Evolutionary conservation across 352 stramenopile genomes (phyloP), one percentile per base, ranked within the genome.

Genomic region (Aphanomyces euteiches): DNA sequence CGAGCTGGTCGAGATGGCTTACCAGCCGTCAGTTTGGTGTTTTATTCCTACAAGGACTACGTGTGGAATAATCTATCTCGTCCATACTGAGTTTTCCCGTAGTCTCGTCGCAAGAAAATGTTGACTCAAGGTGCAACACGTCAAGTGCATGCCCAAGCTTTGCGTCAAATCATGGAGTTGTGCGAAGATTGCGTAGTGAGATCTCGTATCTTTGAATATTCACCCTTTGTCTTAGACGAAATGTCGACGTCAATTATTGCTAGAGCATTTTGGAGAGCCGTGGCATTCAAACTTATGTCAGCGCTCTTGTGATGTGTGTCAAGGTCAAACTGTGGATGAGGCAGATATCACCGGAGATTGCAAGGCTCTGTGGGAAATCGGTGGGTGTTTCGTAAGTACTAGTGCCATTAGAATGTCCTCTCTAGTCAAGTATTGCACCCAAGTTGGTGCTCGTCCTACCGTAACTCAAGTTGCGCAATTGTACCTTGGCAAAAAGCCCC

Each of bases 31-130:
- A 50, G 64, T 38, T 38, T 71, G 4, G 53, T 71, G 17, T 71
- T 50, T 40, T 71, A 71, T 37, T 53, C 64, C 12, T 71, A 71
- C 48, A 54, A 71, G 36, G 64, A 71, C 28, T 71, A 57, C 48
- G 53, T 71, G 47, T 28, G 28, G 28, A 47, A 47, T 43, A 17
- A 19, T 41, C 64, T 2, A 43, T 39, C 50, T 34, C 37, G 37
- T 53, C 45, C n/a, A 53, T 58, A 36, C 19, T 37, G 36, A 61
- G 19, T 58, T 58, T n/a, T 58, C 17, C 17, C 43, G 7, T 39
- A 61, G 54, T 61, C 54, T 7, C 54, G 54, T 6, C 54, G 54
- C 15, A 61, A 61, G 54, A 61, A 61, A 61, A 37, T 61, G 54
- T 39, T 61, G 28, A 12, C 54, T 13, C 6, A 19, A 34, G 53